Evolutionary conservation across 2,329 filamentous ascomycete species (phyloP), one percentile per base, ranked within the genome.

Genomic region (Cladosporium sp.): DNA sequence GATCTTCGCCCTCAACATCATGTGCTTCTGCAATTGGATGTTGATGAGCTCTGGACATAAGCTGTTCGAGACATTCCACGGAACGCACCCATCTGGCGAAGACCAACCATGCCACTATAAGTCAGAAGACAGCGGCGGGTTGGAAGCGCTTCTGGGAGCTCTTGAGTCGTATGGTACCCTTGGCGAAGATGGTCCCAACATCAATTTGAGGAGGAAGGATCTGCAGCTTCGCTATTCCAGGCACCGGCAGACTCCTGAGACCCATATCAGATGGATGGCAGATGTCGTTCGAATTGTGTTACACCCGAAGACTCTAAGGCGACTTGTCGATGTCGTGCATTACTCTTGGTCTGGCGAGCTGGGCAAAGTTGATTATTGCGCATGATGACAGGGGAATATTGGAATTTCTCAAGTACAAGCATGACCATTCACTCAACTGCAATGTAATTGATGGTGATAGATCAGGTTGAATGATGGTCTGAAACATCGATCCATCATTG

Each of bases 1-100:
- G 3, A 35, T 50, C 0, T 50, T 50, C 28, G 46, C 40, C 1
- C 16, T 50, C 16, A 33, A 14, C 14, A 14, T 43, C 13, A 43
- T 50, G 46, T 33, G 28, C 3, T 50, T 43, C 13, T 50, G 46
- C 18, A 50, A 34, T 40, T 50, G 46, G 46, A 50, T 50, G 40
- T 13, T 50, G 16, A 35, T 50, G 46, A 43, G 46, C 32, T 50
- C 46, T 6, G 46, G 46, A 16, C 46, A 50, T 16, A 50, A 43
- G 16, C 6, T 49, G 22, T 42, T 41, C 37, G 46, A 50, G 38
- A 34, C 22, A 1, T 28, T 43, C 2, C 46, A 34, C 6, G 46
- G 46, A 1, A 28, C 31, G 1, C 31, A 28, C 4, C 6, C 18
- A 9, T 2, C 22, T 8, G 18, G 31, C 16, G 2, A 5, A 7